Evolutionary conservation across 441 rosid genomes (phyloP), one percentile per base, ranked within the genome.

Genomic region (Pelargonium citronellum): DNA sequence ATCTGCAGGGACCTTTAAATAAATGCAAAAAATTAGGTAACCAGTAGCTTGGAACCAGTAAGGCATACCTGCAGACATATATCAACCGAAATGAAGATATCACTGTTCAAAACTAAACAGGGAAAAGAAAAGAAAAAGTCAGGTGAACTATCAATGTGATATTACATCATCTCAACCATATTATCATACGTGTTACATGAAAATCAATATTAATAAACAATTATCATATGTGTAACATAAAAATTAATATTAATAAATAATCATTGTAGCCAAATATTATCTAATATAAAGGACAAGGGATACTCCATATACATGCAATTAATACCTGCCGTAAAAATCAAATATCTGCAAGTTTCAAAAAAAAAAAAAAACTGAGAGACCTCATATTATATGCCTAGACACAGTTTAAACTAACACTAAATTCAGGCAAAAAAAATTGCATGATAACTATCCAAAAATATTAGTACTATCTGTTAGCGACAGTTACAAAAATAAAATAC

Each of bases 1-100:
- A 80, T 91, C 96, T 87, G 88, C 91, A 78, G 85, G 81, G 69
- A 81, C 86, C 97, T 91, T 90, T 80, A 86, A 81, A 82, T 75
- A 77, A 86, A 86, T 70, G 74, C 75, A 79, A 73, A 65, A 12
- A 5, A 69, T 86, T 81, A 84, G 87, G 71, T 65, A 78, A 72
- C 7, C 63, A 68, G 57, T 69, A 67, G 37, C 34, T 41, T 34
- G 46, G 19, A 47, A 53, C 46, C 17, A 24, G 47, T 16, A 57
- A 64, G 16, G 43, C 41, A 60, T 11, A 67, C 43, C 13, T 41
- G 37, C 37, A 30, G 37, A 30, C 37, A 57, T 44, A 70, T 11
- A 58, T 67, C 17, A 16, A 71, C 67, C 46, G 13, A 75, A 64
- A 71, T 55, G 3, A 55, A 60, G 68, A 41, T 8, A 66, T 74